Base-by-base conservation (phyloP, 2,329 filamentous ascomycete genomes). In the Penicillium sp. region DNA sequence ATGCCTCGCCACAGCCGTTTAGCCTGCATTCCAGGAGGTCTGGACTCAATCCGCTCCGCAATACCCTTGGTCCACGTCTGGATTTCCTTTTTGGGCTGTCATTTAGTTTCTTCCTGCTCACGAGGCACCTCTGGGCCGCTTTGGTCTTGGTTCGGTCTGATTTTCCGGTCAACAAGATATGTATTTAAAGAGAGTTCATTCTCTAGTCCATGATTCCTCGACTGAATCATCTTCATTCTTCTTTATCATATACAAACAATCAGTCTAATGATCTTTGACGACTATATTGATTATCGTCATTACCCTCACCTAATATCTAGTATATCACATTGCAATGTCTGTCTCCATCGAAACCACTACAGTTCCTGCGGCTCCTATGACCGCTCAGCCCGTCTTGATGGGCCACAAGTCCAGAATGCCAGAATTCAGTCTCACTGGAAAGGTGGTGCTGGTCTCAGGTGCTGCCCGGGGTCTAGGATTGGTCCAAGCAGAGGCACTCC, bases 401-500 rank as follows among this genome's bases (percentile, higher is more conserved):
- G 73, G 73, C 49, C 70, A 68, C 50, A 69, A 68, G 60, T 61
- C 66, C 50, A 65, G 75, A 50, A 76, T 92, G 50, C 86, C 88
- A 44, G 91, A 94, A 69, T 94, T 94, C 78, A 87, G 82, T 67
- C 81, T 95, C 61, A 81, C 83, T 61, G 84, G 85, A 75, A 91
- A 86, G 73, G 82, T 89, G 1, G 83, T 91, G 46, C 72, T 89
- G 31, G 86, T 92, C 3, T 89, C 88, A 2, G 89, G 89, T 19
- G 89, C 84, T 53, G 89, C 84, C 2, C 81, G 86, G 58, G 90
- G 90, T 0, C 80, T 92, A 10, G 89, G 89, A n/a, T 75, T 93
- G 21, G 84, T 87, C 6, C 84, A 92, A 65, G 84, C 88, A 1
- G 88, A 92, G 66, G 88, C 86, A 1, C 75, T 92, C 15, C 78